phyloP scores from a whole-genome alignment of 2,329 filamentous ascomycete genomes.

The Curvularia sp. region DNA sequence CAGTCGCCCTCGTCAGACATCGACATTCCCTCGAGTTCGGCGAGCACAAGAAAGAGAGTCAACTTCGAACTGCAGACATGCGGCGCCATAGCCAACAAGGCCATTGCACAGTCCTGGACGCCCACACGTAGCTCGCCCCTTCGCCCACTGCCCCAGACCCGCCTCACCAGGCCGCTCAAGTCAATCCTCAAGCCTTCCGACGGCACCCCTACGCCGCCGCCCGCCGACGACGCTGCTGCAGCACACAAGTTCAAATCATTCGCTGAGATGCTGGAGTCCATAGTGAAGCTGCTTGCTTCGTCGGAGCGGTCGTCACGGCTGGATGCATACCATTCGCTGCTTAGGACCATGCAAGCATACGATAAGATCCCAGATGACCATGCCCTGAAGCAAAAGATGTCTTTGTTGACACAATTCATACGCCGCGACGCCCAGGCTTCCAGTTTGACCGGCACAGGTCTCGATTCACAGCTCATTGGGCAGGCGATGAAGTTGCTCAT shows the following conservation, averaged over 20 bases:
- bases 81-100: slow-evolving; percentile 60
- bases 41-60: slow-evolving; percentile 56
- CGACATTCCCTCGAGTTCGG: slow-evolving; percentile 42
- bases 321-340: slow-evolving; percentile 86
- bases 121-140: slow-evolving; percentile 53
- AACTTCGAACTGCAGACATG: slow-evolving; percentile 69
- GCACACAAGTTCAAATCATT: slow-evolving; percentile 66
- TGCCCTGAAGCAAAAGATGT: slow-evolving; percentile 71
- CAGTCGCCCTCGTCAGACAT: slow-evolving; percentile 55
- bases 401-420: slow-evolving; percentile 79
- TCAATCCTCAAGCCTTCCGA: slow-evolving; percentile 81
- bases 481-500: slow-evolving; percentile 80
- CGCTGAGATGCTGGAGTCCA: slow-evolving; percentile 82
- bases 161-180: slow-evolving; percentile 65
- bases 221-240: slow-evolving; percentile 49
- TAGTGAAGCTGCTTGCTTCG: slow-evolving; percentile 80
- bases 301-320: slow-evolving; percentile 74
- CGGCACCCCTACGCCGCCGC: slow-evolving; percentile 48
- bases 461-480: slow-evolving; percentile 74
- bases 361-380: slow-evolving; percentile 71
- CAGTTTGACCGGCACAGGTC: slow-evolving; percentile 59
- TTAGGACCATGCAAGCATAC: slow-evolving; percentile 78
- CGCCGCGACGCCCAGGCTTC: slow-evolving; percentile 77
- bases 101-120: slow-evolving; percentile 36
- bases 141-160: slow-evolving; percentile 57